A percentile compares a stretch with the other conserved stretches of the same genome.
phyloP scores from a whole-genome alignment of 106 monocot species.

The Platanthera zijinensis region DNA sequence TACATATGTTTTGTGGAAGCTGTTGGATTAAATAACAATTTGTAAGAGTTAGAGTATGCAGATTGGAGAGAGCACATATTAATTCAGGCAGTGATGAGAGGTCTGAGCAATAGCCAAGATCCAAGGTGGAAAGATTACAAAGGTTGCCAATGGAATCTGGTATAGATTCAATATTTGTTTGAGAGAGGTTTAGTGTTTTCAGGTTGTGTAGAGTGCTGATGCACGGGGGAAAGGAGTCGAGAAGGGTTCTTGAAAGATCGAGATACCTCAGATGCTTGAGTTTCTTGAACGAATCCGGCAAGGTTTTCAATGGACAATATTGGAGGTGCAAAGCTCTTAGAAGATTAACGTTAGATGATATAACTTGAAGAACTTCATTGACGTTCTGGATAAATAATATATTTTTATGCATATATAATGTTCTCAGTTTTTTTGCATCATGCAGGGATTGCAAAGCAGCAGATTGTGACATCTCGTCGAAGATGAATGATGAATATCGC shows the following conservation, averaged over 20 bases:
- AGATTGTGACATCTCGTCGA: neutral
- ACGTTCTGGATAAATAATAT: no score
- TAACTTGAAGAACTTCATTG: neutral
- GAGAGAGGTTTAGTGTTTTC: neutral
- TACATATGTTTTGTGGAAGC: slow-evolving; percentile 7
- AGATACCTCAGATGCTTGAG: slow-evolving; percentile 8
- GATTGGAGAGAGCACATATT: neutral
- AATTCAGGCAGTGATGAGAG: slow-evolving; percentile 14
- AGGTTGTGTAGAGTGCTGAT: slow-evolving; percentile 5
- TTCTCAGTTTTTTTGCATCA: slow-evolving; percentile 1
- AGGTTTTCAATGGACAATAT: neutral
- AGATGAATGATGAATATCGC: neutral
- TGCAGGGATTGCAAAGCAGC: neutral
- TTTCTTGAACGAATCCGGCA: neutral
- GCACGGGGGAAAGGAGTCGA: neutral
- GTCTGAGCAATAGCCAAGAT: neutral
- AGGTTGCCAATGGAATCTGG: neutral
- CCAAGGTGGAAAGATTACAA: neutral
- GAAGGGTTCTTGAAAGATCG: neutral
- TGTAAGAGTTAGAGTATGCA: slow-evolving; percentile 7
- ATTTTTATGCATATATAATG: neutral
- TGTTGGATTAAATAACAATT: neutral
- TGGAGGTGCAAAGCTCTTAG: neutral
- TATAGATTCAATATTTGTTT: neutral
- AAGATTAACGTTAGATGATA: no score